Conservation (phyloP, 441 rosid genomes). For the Macaranga tanarius region DNA sequence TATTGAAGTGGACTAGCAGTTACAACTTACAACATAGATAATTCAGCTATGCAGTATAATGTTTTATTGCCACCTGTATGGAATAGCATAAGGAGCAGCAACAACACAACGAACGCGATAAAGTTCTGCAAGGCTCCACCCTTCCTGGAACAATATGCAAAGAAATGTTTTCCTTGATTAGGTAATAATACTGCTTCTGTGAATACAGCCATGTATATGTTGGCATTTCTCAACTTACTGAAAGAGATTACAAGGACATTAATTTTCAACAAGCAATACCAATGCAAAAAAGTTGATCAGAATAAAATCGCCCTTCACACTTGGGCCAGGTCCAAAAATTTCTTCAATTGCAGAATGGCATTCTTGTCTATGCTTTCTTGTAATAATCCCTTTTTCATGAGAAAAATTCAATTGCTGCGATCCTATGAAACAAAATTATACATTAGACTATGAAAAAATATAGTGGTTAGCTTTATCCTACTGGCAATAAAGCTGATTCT, state of each 20-base stretch:
- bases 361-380: slow-evolving; percentile 56
- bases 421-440: slow-evolving; percentile 31
- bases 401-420: slow-evolving; percentile 30
- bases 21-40: background rate
- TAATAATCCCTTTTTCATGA: slow-evolving; percentile 41
- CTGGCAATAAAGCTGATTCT: background rate
- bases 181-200: slow-evolving; percentile 2
- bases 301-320: slow-evolving; percentile 62
- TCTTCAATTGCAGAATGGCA: slow-evolving; percentile 53
- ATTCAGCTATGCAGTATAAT: background rate
- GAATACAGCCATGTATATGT: slow-evolving; percentile 4
- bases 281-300: slow-evolving; percentile 84
- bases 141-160: slow-evolving; percentile 55
- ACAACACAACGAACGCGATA: slow-evolving; percentile 65
- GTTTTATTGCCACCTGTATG: slow-evolving; percentile 60
- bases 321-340: slow-evolving; percentile 53
- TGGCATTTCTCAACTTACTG: slow-evolving; percentile 7
- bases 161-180: slow-evolving; percentile 11
- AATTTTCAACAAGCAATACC: slow-evolving; percentile 42
- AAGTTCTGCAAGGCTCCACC: slow-evolving; percentile 94
- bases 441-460: background rate
- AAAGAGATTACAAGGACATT: slow-evolving; percentile 6
- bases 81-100: slow-evolving; percentile 95
- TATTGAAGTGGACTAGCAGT: background rate
- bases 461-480: background rate